These are phyloP conservation scores for Phytophthora sojae DNA, from an alignment of 352 stramenopile species.

Conservation along the genomic window DNA sequence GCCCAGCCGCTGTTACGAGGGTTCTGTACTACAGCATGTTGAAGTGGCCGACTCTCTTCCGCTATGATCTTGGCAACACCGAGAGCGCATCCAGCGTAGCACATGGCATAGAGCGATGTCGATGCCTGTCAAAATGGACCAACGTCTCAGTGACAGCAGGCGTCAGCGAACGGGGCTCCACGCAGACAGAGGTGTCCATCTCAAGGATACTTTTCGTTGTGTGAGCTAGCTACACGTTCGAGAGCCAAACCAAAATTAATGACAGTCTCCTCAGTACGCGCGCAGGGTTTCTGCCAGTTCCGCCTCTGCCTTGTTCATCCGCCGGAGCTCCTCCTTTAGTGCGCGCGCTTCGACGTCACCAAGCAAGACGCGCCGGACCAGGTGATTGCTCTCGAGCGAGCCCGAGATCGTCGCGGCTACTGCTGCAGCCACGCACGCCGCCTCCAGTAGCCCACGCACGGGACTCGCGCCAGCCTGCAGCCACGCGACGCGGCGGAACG, in stretches of 20 bases:
- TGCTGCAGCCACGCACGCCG: slow-evolving; percentile 39
- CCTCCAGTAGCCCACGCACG: slow-evolving; percentile 47
- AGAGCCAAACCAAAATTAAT: background rate
- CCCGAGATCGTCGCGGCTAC: slow-evolving; percentile 53
- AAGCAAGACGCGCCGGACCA: slow-evolving; percentile 40
- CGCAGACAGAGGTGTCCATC: background rate
- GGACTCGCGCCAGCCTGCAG: slow-evolving; percentile 43
- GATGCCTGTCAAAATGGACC: background rate
- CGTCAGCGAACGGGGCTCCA: background rate
- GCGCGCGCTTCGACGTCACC: slow-evolving; percentile 29
- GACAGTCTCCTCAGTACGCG: slow-evolving; percentile 11
- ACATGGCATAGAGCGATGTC: slow-evolving; percentile 7
- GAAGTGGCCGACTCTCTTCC: slow-evolving; percentile 31
- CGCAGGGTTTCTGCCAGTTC: slow-evolving; percentile 23
- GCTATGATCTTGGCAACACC: background rate
- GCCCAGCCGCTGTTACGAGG: slow-evolving; percentile 22
- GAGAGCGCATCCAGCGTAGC: slow-evolving; percentile 1
- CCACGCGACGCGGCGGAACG: slow-evolving; percentile 42
- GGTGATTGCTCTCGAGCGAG: slow-evolving; percentile 38
- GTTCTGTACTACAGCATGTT: slow-evolving; percentile 23
- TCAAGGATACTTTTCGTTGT: slow-evolving; percentile 8
- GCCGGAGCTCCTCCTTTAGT: slow-evolving; percentile 13
- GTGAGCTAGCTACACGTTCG: too few relatives aligned
- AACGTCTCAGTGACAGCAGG: slow-evolving; percentile 15
- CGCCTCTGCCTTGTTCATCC: slow-evolving; percentile 30